Evolutionary conservation across 768 basidiomycete species (phyloP).

Genomic region (Infundibulicybe gibba): DNA sequence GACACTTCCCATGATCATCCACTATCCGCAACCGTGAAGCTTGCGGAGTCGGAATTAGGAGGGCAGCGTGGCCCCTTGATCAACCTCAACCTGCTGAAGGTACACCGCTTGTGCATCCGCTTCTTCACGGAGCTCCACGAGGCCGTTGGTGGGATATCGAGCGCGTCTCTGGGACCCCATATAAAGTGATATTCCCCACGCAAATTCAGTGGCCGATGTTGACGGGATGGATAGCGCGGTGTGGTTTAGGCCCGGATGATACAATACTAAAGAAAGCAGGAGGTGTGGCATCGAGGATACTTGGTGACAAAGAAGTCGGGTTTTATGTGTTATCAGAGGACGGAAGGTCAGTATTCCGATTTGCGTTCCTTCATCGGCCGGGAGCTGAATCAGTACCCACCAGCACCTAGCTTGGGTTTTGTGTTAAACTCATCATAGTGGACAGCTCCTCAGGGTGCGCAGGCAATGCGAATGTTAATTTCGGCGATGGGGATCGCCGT

Average conservation of each 20-base stretch:
- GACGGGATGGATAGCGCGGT: constrained; percentile 3
- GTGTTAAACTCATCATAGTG: too few species aligned
- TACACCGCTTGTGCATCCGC: constrained; percentile 7
- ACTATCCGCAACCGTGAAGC: background rate
- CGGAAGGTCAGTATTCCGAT: too few species aligned
- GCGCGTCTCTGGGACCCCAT: background rate
- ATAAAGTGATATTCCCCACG: background rate
- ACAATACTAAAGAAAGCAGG: constrained; percentile 3
- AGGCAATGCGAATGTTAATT: too few species aligned
- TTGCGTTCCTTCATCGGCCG: too few species aligned
- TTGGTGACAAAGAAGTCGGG: background rate
- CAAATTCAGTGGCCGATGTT: constrained; percentile 4
- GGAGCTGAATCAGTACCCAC: too few species aligned
- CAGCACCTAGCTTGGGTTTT: too few species aligned
- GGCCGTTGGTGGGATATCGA: background rate
- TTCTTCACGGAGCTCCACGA: constrained; percentile 3
- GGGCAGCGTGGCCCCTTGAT: constrained; percentile 5
- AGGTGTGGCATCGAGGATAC: background rate
- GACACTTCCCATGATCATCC: background rate
- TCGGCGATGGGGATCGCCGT: too few species aligned
- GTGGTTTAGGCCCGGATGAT: background rate
- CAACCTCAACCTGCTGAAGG: constrained; percentile 5
- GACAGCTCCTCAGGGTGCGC: too few species aligned
- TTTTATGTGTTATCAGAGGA: too few species aligned
- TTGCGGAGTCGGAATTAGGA: constrained; percentile 3